These are phyloP conservation scores for Agrostemma githago DNA, from an alignment of 148 eudicot species.

Conservation along the genomic window DNA sequence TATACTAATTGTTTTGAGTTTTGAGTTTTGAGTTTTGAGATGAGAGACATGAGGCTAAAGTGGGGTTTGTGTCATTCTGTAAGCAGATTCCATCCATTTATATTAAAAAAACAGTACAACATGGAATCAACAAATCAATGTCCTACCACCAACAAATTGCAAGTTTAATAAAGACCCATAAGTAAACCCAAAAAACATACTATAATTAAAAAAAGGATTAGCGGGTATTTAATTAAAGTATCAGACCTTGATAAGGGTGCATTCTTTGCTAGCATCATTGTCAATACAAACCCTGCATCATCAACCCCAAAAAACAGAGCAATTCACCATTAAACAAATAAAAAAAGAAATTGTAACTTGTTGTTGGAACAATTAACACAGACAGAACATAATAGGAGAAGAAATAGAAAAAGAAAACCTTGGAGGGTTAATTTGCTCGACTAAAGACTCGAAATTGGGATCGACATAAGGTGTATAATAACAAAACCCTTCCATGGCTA, in stretches of 20 bases:
- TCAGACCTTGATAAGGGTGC: constrained; percentile 85
- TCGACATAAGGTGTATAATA: constrained; percentile 53
- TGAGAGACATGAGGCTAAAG: too few species aligned
- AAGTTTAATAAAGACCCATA: neutral
- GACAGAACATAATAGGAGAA: neutral
- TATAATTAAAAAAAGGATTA: neutral
- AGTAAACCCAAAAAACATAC: neutral
- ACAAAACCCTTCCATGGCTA: constrained; percentile 49
- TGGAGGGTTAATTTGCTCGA: constrained; percentile 72
- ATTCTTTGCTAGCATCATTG: constrained; percentile 55
- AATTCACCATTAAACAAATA: neutral
- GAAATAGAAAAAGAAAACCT: constrained; percentile 34
- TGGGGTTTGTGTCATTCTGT: too few species aligned
- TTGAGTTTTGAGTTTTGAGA: too few species aligned
- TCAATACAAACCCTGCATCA: constrained; percentile 73
- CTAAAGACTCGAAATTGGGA: constrained; percentile 54
- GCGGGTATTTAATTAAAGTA: neutral
- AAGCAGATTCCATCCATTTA: neutral
- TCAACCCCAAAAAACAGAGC: constrained; percentile 8
- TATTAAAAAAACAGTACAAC: neutral
- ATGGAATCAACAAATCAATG: constrained; percentile 7
- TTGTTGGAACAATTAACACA: neutral
- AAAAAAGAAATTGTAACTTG: neutral
- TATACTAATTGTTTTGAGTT: too few species aligned
- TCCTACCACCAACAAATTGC: neutral